Conservation (phyloP, 2,329 filamentous ascomycete species). For the Clarireedia paspali region DNA sequence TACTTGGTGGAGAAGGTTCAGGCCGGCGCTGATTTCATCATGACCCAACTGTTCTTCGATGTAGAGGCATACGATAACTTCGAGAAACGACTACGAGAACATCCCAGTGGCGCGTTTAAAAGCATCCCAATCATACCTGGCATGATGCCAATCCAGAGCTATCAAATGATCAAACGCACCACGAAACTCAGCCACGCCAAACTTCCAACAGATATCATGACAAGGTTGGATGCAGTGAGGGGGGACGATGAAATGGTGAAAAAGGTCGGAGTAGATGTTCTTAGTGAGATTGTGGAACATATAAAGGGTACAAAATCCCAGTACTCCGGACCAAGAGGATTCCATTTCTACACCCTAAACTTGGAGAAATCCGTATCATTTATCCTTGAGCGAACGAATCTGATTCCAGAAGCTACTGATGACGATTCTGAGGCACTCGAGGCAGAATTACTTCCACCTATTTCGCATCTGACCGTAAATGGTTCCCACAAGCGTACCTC, state of each 20-base stretch:
- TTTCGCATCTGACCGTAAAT: conserved; percentile 25
- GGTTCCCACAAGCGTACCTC: conserved; percentile 7
- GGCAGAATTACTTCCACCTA: conserved; percentile 33
- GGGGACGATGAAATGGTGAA: conserved; percentile 78
- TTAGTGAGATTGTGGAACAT: conserved; percentile 75
- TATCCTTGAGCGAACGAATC: conserved; percentile 75
- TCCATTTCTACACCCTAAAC: conserved; percentile 97
- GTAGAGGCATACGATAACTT: conserved; percentile 74
- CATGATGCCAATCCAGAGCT: conserved; percentile 96
- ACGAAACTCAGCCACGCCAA: conserved; percentile 90
- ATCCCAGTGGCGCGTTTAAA: conserved; percentile 80
- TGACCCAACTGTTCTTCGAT: conserved; percentile 98
- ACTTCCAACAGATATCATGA: conserved; percentile 64
- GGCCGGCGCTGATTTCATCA: conserved; percentile 93
- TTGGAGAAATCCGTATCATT: conserved; percentile 93
- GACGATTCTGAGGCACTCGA: conserved; percentile 34
- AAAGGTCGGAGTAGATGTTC: conserved; percentile 69
- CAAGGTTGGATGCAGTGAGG: conserved; percentile 63
- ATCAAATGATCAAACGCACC: conserved; percentile 88
- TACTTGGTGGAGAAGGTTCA: conserved; percentile 84
- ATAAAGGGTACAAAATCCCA: conserved; percentile 56
- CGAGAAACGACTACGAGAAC: conserved; percentile 66
- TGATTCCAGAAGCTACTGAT: conserved; percentile 59
- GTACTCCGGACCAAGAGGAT: conserved; percentile 60
- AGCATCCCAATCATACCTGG: conserved; percentile 86